Evolutionary conservation across 805 yeast genomes (phyloP).

Genomic region (Yarrowia deformans): DNA sequence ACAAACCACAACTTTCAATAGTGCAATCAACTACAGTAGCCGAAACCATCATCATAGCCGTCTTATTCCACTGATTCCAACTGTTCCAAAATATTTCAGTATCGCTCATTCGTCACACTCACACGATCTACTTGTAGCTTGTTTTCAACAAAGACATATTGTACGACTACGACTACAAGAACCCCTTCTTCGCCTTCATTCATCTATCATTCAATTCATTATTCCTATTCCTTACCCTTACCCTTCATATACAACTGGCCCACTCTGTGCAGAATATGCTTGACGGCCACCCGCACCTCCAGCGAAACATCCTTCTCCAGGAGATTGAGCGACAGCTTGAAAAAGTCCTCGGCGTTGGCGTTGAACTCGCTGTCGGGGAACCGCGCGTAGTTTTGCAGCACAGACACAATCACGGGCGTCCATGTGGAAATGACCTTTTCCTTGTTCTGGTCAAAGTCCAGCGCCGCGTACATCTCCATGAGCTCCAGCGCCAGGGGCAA

Average conservation of each 20-base stretch:
- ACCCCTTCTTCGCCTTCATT: no score
- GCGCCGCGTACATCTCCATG: conserved; percentile 68
- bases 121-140: no score
- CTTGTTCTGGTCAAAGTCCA: conserved; percentile 65
- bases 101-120: no score
- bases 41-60: no score
- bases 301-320: conserved; percentile 51
- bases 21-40: no score
- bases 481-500: conserved; percentile 76
- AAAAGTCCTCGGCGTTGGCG: conserved; percentile 46
- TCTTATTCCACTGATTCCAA: no score
- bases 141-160: no score
- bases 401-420: conserved; percentile 91
- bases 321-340: conserved; percentile 48
- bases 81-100: no score
- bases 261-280: conserved; percentile 53
- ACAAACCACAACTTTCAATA: no score
- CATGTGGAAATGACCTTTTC: conserved; percentile 81
- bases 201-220: conserved; percentile 19
- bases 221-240: conserved; percentile 24
- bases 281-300: conserved; percentile 51
- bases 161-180: no score
- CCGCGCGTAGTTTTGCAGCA: conserved; percentile 80
- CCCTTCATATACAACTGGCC: conserved; percentile 53
- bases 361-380: conserved; percentile 60